These are phyloP conservation scores for Vitis hybrid DNA, from an alignment of 177 flowering plant genomes.

Conservation along the genomic window DNA sequence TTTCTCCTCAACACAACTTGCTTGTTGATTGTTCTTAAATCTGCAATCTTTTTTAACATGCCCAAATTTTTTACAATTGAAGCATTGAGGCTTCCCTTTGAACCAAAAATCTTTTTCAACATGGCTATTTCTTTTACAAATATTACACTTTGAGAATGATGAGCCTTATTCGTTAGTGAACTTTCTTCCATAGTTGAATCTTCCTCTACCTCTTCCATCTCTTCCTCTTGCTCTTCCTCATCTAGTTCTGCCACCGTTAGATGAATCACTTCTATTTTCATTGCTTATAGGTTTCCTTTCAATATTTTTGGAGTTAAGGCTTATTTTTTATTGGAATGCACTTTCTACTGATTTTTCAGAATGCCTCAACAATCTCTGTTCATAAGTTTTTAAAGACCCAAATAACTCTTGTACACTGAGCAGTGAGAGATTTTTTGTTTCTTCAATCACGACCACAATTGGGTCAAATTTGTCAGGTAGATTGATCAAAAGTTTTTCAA, in stretches of 20 bases:
- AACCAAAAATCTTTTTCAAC: conserved; percentile 5
- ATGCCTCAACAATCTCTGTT: background rate
- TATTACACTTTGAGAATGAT: background rate
- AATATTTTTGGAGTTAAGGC: background rate
- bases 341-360: background rate
- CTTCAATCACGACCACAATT: too few species aligned
- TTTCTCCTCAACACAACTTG: background rate
- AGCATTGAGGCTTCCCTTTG: background rate
- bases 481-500: too few species aligned
- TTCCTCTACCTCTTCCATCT: background rate
- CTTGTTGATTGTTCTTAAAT: background rate
- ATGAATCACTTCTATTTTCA: too few species aligned
- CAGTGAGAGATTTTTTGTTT: background rate
- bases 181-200: too few species aligned
- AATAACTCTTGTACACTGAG: background rate
- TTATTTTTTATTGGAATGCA: background rate
- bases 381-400: background rate
- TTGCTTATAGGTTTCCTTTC: too few species aligned
- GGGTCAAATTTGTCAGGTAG: too few species aligned
- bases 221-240: background rate
- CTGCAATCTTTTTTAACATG: conserved; percentile 4
- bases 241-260: too few species aligned
- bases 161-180: too few species aligned
- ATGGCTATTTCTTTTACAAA: background rate
- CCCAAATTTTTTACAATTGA: conserved; percentile 1